Evolutionary conservation across 2,329 filamentous ascomycete species (phyloP), one percentile per base, ranked within the genome.

Genomic region (Blastomyces emzantsi): DNA sequence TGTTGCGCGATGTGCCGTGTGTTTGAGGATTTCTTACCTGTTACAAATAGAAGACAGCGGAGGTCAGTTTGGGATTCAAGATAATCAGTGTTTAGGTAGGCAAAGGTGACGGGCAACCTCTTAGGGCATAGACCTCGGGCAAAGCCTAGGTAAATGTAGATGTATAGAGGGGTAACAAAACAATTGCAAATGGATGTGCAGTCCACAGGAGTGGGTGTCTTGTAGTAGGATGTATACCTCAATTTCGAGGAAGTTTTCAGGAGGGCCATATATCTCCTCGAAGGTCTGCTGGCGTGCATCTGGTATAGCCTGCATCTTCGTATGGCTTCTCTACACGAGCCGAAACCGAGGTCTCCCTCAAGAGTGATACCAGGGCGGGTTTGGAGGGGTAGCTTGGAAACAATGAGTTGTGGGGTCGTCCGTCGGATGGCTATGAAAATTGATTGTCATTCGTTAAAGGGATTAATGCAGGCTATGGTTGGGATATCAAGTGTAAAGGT

Each of bases 231-330:
- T 41, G 61, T 58, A 41, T 66, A 66, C 92, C 83, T 99, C 94
- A 68, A 99, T 96, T 82, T 99, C 94, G 62, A 99, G 85, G 75
- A 97, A 97, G 82, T 99, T 99, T 83, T 99, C 94, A 6, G 94
- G 94, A 58, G 93, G 91, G 17, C 92, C 94, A 78, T 99, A 99
- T 76, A 97, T 96, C 83, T 99, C 94, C 79, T 99, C 94, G 75
- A 97, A 97, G 74, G 89, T 94, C 82, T 99, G 94, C 79, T 90
- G 87, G 72, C 92, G 90, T 69, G 89, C 79, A 68, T 86, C 84
- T 57, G 85, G 84, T 70, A 87, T 80, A 64, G 84, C 82, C 76
- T 87, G 84, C 85, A 87, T 87, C 19, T 51, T 55, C 9, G 60
- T 43, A 60, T 49, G 43, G 58, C 17, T 57, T 9, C 68, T 33